These are phyloP conservation scores for Platismatia glauca DNA, from an alignment of 495 filamentous ascomycete genomes.

Conservation along the genomic window DNA sequence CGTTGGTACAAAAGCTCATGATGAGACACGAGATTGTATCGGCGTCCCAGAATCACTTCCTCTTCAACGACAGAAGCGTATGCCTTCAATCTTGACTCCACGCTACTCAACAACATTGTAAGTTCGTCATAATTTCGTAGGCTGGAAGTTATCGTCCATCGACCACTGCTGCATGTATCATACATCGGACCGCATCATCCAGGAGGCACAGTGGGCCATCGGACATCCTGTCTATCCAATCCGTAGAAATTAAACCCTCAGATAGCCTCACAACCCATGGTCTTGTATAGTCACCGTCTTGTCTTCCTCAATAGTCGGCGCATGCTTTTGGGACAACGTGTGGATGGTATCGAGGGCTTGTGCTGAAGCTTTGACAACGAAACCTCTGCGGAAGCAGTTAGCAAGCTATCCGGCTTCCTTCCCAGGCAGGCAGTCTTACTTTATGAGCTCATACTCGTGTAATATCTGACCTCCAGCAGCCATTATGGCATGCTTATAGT, in stretches of 20 bases:
- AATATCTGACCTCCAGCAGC: constrained; percentile 42
- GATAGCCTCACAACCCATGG: neutral
- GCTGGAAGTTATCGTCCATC: neutral
- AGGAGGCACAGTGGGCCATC: too few relatives aligned
- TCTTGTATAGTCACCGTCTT: constrained; percentile 40
- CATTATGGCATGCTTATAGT: constrained; percentile 61
- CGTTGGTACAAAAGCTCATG: too few relatives aligned
- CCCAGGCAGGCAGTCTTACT: constrained; percentile 30
- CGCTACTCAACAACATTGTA: neutral
- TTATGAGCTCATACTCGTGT: constrained; percentile 50
- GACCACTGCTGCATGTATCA: neutral
- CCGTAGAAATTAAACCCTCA: neutral
- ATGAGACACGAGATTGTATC: too few relatives aligned
- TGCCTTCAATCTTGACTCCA: neutral
- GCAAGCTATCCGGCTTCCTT: neutral
- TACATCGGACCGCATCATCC: neutral
- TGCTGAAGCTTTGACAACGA: constrained; percentile 61
- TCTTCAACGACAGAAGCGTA: neutral
- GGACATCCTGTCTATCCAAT: neutral
- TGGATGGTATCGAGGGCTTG: constrained; percentile 62
- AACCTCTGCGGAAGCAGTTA: constrained; percentile 48
- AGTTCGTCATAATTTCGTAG: neutral
- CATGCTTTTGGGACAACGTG: constrained; percentile 52
- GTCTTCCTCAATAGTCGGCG: constrained; percentile 69
- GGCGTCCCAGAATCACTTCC: too few relatives aligned